These are phyloP conservation scores for Pseudogymnoascus sp. DNA, from an alignment of 2,329 filamentous ascomycete genomes.

Conservation along the genomic window DNA sequence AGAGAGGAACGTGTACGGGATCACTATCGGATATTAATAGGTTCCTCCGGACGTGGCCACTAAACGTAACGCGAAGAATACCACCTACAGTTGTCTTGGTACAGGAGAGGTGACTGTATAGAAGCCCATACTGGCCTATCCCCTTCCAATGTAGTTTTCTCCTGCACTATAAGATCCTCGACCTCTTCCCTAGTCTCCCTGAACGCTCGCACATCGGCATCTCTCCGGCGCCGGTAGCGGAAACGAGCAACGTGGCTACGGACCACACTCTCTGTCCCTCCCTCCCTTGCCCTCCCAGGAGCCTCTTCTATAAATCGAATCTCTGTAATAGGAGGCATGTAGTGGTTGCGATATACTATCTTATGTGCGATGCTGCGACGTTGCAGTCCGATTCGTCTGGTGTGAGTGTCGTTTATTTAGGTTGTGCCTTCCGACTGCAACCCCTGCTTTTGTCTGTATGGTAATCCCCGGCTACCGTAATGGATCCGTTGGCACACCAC, in stretches of 20 bases:
- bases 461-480: too few species aligned
- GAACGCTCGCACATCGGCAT: background rate
- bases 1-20: background rate
- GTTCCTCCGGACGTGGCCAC: background rate
- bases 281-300: background rate
- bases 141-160: background rate
- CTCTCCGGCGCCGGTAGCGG: background rate
- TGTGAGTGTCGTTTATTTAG: background rate
- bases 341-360: background rate
- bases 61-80: background rate
- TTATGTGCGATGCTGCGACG: background rate
- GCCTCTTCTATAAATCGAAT: background rate
- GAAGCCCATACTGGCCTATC: background rate
- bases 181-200: background rate
- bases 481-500: too few species aligned
- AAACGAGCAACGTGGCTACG: constrained; percentile 1
- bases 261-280: background rate
- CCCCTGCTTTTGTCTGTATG: background rate
- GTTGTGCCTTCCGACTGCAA: background rate
- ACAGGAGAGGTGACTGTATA: background rate
- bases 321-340: background rate
- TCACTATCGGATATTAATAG: background rate
- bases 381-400: background rate
- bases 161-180: background rate
- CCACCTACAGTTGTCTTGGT: background rate